phyloP scores from a whole-genome alignment of 768 basidiomycete genomes.

The Termitomyces bulborhizus region DNA sequence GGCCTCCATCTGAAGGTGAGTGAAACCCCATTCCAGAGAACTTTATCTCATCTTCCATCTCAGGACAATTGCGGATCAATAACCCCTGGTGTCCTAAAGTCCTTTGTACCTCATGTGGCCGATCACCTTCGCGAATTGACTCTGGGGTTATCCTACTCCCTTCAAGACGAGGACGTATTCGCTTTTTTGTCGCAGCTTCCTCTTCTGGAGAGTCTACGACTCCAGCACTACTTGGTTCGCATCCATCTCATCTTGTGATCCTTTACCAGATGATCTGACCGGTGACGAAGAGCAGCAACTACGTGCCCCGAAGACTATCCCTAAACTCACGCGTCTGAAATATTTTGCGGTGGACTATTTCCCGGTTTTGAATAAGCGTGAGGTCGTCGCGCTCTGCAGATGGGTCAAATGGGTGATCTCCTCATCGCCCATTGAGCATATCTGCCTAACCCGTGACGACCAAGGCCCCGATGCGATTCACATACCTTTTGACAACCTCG shows the following conservation, averaged over 20 bases:
- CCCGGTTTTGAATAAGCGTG: slow-evolving; percentile 9
- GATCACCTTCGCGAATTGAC: slow-evolving; percentile 30
- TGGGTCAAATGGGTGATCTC: slow-evolving; percentile 30
- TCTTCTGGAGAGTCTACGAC: slow-evolving; percentile 29
- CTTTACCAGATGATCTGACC: not conserved
- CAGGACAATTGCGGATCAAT: slow-evolving; percentile 60
- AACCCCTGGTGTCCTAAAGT: slow-evolving; percentile 51
- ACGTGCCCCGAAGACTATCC: slow-evolving; percentile 19
- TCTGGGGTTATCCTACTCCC: slow-evolving; percentile 53
- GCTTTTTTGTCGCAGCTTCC: slow-evolving; percentile 35
- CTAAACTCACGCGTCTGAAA: slow-evolving; percentile 21
- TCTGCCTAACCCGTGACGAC: slow-evolving; percentile 22
- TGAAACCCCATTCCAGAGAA: not conserved
- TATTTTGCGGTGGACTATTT: slow-evolving; percentile 25
- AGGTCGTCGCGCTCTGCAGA: slow-evolving; percentile 23
- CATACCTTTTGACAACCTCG: slow-evolving; percentile 26
- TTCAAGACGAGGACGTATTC: slow-evolving; percentile 49
- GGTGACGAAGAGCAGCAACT: slow-evolving; percentile 32
- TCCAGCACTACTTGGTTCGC: slow-evolving; percentile 49
- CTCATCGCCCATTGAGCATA: slow-evolving; percentile 22
- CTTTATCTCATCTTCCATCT: not conserved
- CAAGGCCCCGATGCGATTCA: slow-evolving; percentile 7
- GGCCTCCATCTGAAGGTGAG: slow-evolving; percentile 40
- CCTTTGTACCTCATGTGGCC: slow-evolving; percentile 32
- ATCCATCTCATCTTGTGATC: slow-evolving; percentile 10